Evolutionary conservation across 2,329 filamentous ascomycete species (phyloP).

Genomic region (Bipolaris gigantea): DNA sequence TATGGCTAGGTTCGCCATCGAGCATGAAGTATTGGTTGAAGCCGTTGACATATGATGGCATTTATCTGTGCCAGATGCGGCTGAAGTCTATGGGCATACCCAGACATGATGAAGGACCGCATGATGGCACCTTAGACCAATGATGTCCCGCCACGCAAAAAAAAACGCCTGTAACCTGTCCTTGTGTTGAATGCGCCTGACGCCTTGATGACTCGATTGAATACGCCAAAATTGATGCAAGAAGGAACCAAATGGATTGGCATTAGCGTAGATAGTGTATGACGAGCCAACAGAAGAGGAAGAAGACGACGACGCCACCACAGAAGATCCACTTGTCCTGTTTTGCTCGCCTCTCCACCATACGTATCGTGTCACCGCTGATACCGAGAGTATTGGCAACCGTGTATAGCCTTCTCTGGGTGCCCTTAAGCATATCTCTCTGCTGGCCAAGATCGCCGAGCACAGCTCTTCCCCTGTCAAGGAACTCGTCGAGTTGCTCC

Average conservation of each 20-base stretch:
- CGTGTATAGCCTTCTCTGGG: slow-evolving; percentile 85
- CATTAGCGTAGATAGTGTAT: slow-evolving; percentile 73
- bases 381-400: slow-evolving; percentile 93
- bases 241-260: not conserved
- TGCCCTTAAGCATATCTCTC: slow-evolving; percentile 91
- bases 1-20: too few species aligned
- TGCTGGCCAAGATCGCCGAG: slow-evolving; percentile 86
- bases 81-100: not conserved
- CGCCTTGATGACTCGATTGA: not conserved
- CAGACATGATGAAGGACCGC: not conserved
- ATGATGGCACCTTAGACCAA: not conserved
- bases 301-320: slow-evolving; percentile 81
- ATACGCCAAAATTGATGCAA: not conserved
- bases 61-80: not conserved
- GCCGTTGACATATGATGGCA: not conserved
- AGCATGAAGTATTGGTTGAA: not conserved
- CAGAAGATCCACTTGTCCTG: slow-evolving; percentile 99
- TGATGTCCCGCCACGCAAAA: not conserved
- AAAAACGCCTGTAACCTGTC: too few species aligned
- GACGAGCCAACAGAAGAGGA: slow-evolving; percentile 89
- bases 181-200: not conserved
- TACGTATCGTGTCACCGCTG: slow-evolving; percentile 93
- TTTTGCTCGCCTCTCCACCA: slow-evolving; percentile 87
- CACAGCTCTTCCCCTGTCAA: slow-evolving; percentile 87
- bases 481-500: slow-evolving; percentile 86